These are phyloP conservation scores for Gypsophila paniculata DNA, from an alignment of 179 eudicot genomes.

Conservation along the genomic window DNA sequence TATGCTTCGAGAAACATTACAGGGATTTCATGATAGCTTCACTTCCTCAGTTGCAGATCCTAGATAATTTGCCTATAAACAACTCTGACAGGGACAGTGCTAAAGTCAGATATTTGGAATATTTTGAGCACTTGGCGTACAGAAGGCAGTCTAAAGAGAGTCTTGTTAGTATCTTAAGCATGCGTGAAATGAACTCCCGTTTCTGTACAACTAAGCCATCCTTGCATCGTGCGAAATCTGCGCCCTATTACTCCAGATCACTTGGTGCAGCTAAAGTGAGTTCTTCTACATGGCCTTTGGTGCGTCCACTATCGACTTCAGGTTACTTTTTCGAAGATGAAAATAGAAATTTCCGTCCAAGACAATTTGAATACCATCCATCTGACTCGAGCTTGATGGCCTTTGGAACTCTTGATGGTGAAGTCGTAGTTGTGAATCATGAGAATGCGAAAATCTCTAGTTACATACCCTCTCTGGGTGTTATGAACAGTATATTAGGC, in stretches of 20 bases:
- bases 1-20: slow-evolving; percentile 79
- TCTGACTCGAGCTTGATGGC: slow-evolving; percentile 32
- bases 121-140: slow-evolving; percentile 64
- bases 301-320: slow-evolving; percentile 51
- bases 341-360: slow-evolving; percentile 56
- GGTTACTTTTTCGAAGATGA: slow-evolving; percentile 42
- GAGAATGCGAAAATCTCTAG: slow-evolving; percentile 28
- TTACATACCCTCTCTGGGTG: slow-evolving; percentile 31
- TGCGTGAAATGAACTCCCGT: slow-evolving; percentile 45
- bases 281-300: slow-evolving; percentile 62
- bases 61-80: slow-evolving; percentile 63
- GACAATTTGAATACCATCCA: slow-evolving; percentile 86
- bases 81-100: slow-evolving; percentile 46
- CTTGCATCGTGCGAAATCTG: slow-evolving; percentile 37
- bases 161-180: slow-evolving; percentile 46
- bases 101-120: slow-evolving; percentile 34
- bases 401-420: slow-evolving; percentile 39
- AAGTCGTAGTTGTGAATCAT: slow-evolving; percentile 35
- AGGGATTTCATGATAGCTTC: slow-evolving; percentile 76
- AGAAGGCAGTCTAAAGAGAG: slow-evolving; percentile 48
- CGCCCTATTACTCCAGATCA: slow-evolving; percentile 56
- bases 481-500: slow-evolving; percentile 31
- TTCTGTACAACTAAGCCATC: slow-evolving; percentile 13
- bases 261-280: slow-evolving; percentile 77
- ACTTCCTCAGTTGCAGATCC: slow-evolving; percentile 51